These are phyloP conservation scores for Torulaspora delbrueckii DNA, from an alignment of 805 yeast species.

Conservation along the genomic window DNA sequence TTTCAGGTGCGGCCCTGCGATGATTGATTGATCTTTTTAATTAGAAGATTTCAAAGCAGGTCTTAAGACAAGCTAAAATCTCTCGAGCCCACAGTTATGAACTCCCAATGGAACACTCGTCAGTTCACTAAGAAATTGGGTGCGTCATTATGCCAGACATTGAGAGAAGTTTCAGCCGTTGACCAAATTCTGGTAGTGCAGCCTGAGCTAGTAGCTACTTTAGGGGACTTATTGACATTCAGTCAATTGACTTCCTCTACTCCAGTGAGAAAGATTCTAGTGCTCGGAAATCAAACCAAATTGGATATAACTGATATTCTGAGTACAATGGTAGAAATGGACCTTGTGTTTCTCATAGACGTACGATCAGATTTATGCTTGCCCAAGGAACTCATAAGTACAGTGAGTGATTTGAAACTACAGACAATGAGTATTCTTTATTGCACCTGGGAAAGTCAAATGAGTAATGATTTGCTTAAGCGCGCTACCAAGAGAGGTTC, in stretches of 20 bases:
- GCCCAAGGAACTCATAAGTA: conserved; percentile 11
- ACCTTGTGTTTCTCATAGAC: conserved; percentile 28
- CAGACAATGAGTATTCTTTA: conserved; percentile 14
- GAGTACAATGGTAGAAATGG: conserved; percentile 9
- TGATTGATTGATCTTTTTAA: too few relatives aligned
- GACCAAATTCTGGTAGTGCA: conserved; percentile 26
- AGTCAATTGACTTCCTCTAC: conserved; percentile 27
- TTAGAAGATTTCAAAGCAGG: not conserved
- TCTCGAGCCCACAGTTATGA: conserved; percentile 12
- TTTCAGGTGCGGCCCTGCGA: not conserved
- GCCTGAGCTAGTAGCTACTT: conserved; percentile 17
- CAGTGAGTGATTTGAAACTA: conserved; percentile 4
- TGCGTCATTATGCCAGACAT: conserved; percentile 14
- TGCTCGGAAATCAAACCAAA: conserved; percentile 20
- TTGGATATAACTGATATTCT: conserved; percentile 16
- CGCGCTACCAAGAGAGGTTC: not conserved
- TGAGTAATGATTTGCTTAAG: conserved; percentile 8
- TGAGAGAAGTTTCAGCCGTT: conserved; percentile 15
- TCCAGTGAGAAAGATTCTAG: conserved; percentile 26
- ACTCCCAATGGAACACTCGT: conserved; percentile 26
- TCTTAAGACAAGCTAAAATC: not conserved
- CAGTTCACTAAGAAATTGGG: conserved; percentile 19
- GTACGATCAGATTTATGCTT: conserved; percentile 23
- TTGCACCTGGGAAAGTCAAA: conserved; percentile 20
- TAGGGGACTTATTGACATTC: conserved; percentile 27